phyloP scores from a whole-genome alignment of 805 yeast species.

The Barnettozyma botsteinii region DNA sequence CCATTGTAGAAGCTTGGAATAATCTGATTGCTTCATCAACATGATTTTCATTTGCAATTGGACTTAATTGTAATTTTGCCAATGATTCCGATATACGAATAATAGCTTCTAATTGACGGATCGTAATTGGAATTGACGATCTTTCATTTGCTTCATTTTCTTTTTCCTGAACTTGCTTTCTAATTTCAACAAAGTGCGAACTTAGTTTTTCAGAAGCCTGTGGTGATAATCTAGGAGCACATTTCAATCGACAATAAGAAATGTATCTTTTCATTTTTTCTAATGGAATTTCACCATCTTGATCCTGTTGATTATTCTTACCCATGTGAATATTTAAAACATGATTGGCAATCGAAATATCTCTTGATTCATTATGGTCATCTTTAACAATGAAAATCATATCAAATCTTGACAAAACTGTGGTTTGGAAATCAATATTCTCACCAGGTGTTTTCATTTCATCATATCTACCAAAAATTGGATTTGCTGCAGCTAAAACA shows the following conservation, averaged over 20 bases:
- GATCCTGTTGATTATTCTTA: slow-evolving; percentile 49
- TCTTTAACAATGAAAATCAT: slow-evolving; percentile 97
- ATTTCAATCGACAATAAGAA: slow-evolving; percentile 80
- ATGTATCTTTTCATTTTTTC: slow-evolving; percentile 89
- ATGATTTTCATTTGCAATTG: slow-evolving; percentile 81
- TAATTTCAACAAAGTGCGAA: slow-evolving; percentile 86
- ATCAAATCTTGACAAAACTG: slow-evolving; percentile 94
- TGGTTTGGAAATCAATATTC: slow-evolving; percentile 95
- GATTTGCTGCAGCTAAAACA: slow-evolving; percentile 97
- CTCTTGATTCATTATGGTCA: slow-evolving; percentile 83
- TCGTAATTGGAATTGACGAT: slow-evolving; percentile 93
- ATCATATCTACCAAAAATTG: slow-evolving; percentile 93
- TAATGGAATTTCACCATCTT: slow-evolving; percentile 74
- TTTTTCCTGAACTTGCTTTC: slow-evolving; percentile 73
- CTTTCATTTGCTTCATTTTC: slow-evolving; percentile 82
- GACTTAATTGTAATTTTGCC: slow-evolving; percentile 78
- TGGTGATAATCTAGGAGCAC: slow-evolving; percentile 88
- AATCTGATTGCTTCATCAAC: slow-evolving; percentile 94
- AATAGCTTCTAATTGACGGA: slow-evolving; percentile 96
- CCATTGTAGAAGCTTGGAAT: slow-evolving; percentile 96
- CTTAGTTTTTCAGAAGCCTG: slow-evolving; percentile 88
- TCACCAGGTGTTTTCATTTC: slow-evolving; percentile 96
- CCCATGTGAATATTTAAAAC: slow-evolving; percentile 94
- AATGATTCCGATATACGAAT: slow-evolving; percentile 91
- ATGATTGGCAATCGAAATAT: slow-evolving; percentile 86